Percentiles rank a stretch among this genome's conserved stretches.
Evolutionary conservation across 73 alveolate genomes (phyloP).

Genomic region (Paramecium octaurelia): DNA sequence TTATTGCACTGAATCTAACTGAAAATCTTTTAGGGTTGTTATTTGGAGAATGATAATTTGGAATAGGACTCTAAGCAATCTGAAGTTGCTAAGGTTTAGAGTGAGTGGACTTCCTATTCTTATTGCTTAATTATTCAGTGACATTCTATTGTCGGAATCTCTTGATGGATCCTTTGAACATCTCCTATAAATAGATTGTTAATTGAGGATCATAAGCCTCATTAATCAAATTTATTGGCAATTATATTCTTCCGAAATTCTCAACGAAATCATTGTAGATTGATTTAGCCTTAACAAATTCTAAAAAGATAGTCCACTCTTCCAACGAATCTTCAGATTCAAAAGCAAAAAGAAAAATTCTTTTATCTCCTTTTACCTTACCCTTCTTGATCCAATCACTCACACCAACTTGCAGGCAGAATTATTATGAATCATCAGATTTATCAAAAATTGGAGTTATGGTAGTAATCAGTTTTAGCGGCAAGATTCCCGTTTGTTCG

Average conservation of each 20-base stretch:
- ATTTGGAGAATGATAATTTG: background rate
- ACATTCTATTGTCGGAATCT: background rate
- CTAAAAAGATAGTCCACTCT: slow-evolving; percentile 59
- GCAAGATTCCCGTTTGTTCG: background rate
- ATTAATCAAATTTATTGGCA: background rate
- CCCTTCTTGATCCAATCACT: slow-evolving; percentile 45
- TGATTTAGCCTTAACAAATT: slow-evolving; percentile 58
- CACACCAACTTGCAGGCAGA: slow-evolving; percentile 5
- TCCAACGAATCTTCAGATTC: slow-evolving; percentile 39
- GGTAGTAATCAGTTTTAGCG: background rate
- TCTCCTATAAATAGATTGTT: background rate
- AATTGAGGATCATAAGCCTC: slow-evolving; percentile 33
- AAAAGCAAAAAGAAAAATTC: slow-evolving; percentile 39
- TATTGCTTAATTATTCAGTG: background rate
- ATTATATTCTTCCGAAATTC: slow-evolving; percentile 51
- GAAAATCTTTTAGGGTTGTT: slow-evolving; percentile 9
- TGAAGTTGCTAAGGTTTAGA: background rate
- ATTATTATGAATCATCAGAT: background rate
- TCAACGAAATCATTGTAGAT: slow-evolving; percentile 43
- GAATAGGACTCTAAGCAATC: background rate
- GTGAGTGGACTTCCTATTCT: background rate
- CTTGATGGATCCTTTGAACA: background rate
- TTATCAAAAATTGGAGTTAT: background rate
- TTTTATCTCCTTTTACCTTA: background rate
- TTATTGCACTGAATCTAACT: slow-evolving; percentile 31